phyloP scores from a whole-genome alignment of 768 basidiomycete species.

The Boletellus ananiceps region DNA sequence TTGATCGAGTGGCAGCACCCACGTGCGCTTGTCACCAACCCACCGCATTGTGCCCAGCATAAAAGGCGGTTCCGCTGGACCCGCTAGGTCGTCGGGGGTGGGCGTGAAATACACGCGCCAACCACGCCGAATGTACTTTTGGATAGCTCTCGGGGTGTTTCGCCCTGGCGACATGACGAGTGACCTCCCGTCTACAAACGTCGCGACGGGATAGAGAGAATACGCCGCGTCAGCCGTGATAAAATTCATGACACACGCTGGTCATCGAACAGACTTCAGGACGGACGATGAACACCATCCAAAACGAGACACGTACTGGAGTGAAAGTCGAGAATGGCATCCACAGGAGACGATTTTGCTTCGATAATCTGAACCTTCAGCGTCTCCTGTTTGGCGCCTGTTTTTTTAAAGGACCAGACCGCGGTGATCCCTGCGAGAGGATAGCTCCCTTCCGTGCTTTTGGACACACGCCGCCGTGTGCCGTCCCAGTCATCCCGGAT shows the following conservation, averaged over 20 bases:
- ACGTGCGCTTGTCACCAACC: conserved; percentile 30
- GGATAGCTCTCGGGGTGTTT: conserved; percentile 6
- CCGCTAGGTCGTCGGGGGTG: background rate
- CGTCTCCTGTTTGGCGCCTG: background rate
- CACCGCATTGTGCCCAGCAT: conserved; percentile 23
- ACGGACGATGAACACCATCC: background rate
- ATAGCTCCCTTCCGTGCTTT: background rate
- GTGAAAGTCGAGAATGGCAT: conserved; percentile 43
- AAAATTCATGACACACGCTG: conserved; percentile 32
- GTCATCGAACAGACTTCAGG: background rate
- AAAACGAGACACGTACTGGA: conserved; percentile 34
- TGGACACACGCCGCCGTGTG: conserved; percentile 1
- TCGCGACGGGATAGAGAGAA: conserved; percentile 38
- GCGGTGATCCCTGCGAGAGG: conserved; percentile 1
- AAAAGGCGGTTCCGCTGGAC: conserved; percentile 9
- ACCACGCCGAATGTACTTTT: conserved; percentile 36
- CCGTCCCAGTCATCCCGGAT: conserved; percentile 18
- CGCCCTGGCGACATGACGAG: conserved; percentile 18
- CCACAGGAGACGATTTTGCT: conserved; percentile 13
- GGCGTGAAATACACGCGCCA: conserved; percentile 27
- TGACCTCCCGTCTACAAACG: conserved; percentile 31
- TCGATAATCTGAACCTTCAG: conserved; percentile 41
- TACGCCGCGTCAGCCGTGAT: conserved; percentile 39
- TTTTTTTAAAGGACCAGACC: conserved; percentile 26
- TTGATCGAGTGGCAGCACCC: conserved; percentile 30